Conservation (phyloP, 2,329 filamentous ascomycete species). For the Talaromyces atroroseus region DNA sequence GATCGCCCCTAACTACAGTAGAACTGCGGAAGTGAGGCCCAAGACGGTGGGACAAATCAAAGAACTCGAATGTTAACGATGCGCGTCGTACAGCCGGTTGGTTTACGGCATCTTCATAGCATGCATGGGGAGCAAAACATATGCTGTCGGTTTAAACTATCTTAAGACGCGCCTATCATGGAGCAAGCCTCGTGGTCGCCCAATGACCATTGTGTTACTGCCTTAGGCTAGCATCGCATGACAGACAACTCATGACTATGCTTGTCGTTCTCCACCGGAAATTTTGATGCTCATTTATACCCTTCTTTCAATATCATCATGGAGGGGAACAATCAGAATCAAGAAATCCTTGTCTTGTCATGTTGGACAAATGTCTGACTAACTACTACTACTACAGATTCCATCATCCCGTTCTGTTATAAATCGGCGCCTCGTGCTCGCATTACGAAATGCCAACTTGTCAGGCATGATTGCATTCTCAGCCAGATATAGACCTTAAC, state of each 20-base stretch:
- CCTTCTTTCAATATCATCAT: background rate
- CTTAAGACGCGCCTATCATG: background rate
- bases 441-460: slow-evolving; percentile 9
- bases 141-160: background rate
- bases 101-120: background rate
- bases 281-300: background rate
- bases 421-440: slow-evolving; percentile 4
- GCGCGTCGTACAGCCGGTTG: background rate
- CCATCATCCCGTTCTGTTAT: background rate
- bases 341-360: background rate
- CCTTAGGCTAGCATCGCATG: slow-evolving; percentile 3
- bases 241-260: slow-evolving; percentile 8
- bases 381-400: background rate
- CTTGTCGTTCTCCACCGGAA: background rate
- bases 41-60: slow-evolving; percentile 3
- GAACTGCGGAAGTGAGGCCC: slow-evolving; percentile 1
- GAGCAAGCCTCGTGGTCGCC: background rate
- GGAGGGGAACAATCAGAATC: background rate
- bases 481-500: background rate
- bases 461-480: slow-evolving; percentile 16
- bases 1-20: background rate
- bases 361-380: background rate
- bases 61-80: background rate
- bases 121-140: background rate
- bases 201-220: background rate